Conservation (phyloP, 352 stramenopile species). For the Plasmopara halstedii region DNA sequence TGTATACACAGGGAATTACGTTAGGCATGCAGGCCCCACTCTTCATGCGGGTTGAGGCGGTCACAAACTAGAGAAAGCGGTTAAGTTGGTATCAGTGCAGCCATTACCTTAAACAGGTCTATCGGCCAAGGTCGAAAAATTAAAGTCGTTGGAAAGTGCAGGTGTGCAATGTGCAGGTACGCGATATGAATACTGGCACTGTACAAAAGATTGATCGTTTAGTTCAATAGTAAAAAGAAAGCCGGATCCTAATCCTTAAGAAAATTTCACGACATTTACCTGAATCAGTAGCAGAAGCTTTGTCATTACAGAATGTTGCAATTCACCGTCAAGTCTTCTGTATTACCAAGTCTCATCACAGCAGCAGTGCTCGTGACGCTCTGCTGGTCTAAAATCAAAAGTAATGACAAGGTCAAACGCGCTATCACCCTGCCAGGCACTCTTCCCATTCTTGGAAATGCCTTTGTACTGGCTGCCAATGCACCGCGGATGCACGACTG, state of each 20-base stretch:
- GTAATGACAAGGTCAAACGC: slow-evolving; percentile 16
- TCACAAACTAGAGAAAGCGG: slow-evolving; percentile 1
- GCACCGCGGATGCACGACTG: slow-evolving; percentile 35
- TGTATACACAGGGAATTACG: slow-evolving; percentile 40
- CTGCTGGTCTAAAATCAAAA: slow-evolving; percentile 9
- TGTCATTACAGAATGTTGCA: slow-evolving; percentile 11
- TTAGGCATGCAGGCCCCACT: slow-evolving; percentile 33
- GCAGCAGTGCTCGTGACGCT: slow-evolving; percentile 19
- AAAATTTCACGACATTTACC: too few relatives aligned
- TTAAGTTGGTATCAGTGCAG: too few relatives aligned
- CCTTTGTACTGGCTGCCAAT: slow-evolving; percentile 28
- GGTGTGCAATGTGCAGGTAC: too few relatives aligned
- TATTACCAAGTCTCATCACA: slow-evolving; percentile 17
- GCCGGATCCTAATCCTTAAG: too few relatives aligned
- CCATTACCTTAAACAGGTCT: too few relatives aligned
- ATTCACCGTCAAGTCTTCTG: slow-evolving; percentile 18
- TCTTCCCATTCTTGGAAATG: slow-evolving; percentile 37
- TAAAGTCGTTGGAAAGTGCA: too few relatives aligned
- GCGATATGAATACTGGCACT: too few relatives aligned
- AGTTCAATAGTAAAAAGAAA: too few relatives aligned
- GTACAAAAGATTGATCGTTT: too few relatives aligned
- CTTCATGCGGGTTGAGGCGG: slow-evolving; percentile 18
- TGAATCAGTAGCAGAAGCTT: too few relatives aligned
- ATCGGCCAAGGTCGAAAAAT: too few relatives aligned
- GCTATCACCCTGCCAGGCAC: slow-evolving; percentile 21